Base-by-base conservation (phyloP, 2,329 filamentous ascomycete species). In the Fusarium sp. region DNA sequence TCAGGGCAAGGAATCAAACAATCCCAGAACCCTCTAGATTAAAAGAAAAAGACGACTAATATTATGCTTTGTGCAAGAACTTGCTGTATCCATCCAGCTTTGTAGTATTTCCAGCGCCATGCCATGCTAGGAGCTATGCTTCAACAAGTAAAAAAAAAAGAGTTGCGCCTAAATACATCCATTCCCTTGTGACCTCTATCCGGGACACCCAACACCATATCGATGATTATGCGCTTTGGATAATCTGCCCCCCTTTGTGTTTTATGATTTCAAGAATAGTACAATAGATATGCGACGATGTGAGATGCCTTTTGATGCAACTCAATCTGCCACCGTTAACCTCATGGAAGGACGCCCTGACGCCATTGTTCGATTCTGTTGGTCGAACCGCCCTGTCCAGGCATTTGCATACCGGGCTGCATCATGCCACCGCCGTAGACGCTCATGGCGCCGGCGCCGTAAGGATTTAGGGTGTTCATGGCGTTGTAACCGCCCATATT, bases 331-430 rank as follows among this genome's bases (percentile, higher is more conserved):
- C n/a, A 15, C 26, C 25, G 13, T 10, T 15, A 25, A 35, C n/a
- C 29, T 72, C 53, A 77, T 13, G 74, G 76, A 53, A 71, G 71
- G 15, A 81, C 74, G 44, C 78, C 72, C 49, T 79, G 78, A 39
- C 79, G 73, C 79, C 79, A 81, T 50, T 76, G 74, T 57, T 81
- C 78, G 7, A 79, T 77, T 32, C 75, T 73, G 43, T 78, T 77
- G 61, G 73, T 61, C 3, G 73, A 69, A 24, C 58, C 70, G 7
- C 54, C 70, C n/a, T 66, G 69, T 11, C 68, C 58, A 7, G 67
- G 68, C 70, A 73, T 70, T 45, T 61, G 69, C 65, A 74, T 71
- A 24, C 65, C 67, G 5, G 66, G 68, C 39, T 70, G 66, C 54
- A 73, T 63, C 64, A 72, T 67, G 19, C 65, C 64, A 4, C 67